Evolutionary conservation across 2,329 filamentous ascomycete species (phyloP).

Genomic region (Scytalidium sp.): DNA sequence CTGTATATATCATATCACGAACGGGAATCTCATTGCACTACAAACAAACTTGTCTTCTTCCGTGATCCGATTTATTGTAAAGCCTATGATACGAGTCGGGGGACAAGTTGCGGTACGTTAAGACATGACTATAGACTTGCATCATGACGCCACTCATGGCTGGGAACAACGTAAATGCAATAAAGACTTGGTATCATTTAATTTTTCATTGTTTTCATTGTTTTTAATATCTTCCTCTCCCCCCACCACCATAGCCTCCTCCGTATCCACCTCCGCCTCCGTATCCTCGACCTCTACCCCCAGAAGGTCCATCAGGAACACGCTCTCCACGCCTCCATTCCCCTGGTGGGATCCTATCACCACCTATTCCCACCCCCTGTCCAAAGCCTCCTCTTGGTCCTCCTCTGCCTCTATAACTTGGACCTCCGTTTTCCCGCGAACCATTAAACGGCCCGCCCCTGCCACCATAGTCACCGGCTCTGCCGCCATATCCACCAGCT

Average conservation of each 20-base stretch:
- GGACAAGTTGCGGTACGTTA: too few species aligned
- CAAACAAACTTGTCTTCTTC: neutral
- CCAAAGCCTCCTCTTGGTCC: constrained; percentile 34
- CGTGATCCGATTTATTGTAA: too few species aligned
- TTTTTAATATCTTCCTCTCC: constrained; percentile 37
- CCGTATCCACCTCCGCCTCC: constrained; percentile 41
- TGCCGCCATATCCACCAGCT: constrained; percentile 34
- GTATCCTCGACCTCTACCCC: constrained; percentile 39
- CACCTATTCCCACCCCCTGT: constrained; percentile 34
- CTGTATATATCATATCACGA: constrained; percentile 2
- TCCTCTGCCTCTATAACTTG: constrained; percentile 31
- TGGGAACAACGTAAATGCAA: too few species aligned
- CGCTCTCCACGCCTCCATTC: constrained; percentile 68
- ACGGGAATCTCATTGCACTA: neutral
- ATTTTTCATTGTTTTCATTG: neutral
- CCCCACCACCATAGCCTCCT: constrained; percentile 42
- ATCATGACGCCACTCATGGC: too few species aligned
- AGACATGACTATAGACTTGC: too few species aligned
- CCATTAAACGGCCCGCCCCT: constrained; percentile 34
- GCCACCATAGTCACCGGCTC: constrained; percentile 35
- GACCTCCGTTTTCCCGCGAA: constrained; percentile 31
- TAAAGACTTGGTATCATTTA: constrained; percentile 17
- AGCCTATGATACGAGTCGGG: too few species aligned
- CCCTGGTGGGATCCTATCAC: constrained; percentile 40
- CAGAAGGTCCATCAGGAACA: constrained; percentile 48